A percentile compares a stretch with the other conserved stretches of the same genome.
phyloP scores from a whole-genome alignment of 2,329 filamentous ascomycete species.

The Cytospora piceicola region DNA sequence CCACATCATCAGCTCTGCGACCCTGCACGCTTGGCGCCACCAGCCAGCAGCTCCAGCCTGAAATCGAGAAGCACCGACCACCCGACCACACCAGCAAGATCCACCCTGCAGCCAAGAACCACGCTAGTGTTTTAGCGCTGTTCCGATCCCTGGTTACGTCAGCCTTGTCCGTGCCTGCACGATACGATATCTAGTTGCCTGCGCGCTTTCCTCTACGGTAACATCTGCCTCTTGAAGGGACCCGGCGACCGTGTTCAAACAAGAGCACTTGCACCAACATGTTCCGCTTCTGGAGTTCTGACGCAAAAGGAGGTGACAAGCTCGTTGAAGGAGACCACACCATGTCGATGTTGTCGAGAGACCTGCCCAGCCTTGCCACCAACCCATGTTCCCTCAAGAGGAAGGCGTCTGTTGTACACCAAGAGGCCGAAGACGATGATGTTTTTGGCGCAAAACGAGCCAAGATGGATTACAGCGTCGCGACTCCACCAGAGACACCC shows the following conservation, averaged over 20 bases:
- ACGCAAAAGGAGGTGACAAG: conserved; percentile 61
- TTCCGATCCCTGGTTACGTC: conserved; percentile 37
- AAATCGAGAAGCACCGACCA: conserved; percentile 31
- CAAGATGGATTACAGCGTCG: conserved; percentile 43
- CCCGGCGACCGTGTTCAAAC: conserved; percentile 2
- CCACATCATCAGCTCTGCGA: conserved; percentile 22
- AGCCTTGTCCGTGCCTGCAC: conserved; percentile 33
- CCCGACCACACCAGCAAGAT: conserved; percentile 30
- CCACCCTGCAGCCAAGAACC: conserved; percentile 28
- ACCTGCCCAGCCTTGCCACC: conserved; percentile 22
- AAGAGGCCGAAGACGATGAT: conserved; percentile 35
- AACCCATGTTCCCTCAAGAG: conserved; percentile 44
- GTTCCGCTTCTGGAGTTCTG: conserved; percentile 66
- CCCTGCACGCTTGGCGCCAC: conserved; percentile 22
- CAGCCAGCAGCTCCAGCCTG: conserved; percentile 1
- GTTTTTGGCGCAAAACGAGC: conserved; percentile 47
- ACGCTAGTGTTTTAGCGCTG: conserved; percentile 28
- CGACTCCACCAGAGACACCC: conserved; percentile 35
- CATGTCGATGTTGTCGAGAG: conserved; percentile 37
- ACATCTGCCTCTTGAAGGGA: conserved; percentile 3
- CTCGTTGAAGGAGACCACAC: conserved; percentile 47
- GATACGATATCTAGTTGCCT: conserved; percentile 28
- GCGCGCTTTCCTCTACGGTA: conserved; percentile 18
- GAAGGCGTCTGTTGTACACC: conserved; percentile 43
- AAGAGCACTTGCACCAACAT: conserved; percentile 42